phyloP scores from a whole-genome alignment of 2,329 filamentous ascomycete genomes.

The Phaeosphaeriaceae sp. region DNA sequence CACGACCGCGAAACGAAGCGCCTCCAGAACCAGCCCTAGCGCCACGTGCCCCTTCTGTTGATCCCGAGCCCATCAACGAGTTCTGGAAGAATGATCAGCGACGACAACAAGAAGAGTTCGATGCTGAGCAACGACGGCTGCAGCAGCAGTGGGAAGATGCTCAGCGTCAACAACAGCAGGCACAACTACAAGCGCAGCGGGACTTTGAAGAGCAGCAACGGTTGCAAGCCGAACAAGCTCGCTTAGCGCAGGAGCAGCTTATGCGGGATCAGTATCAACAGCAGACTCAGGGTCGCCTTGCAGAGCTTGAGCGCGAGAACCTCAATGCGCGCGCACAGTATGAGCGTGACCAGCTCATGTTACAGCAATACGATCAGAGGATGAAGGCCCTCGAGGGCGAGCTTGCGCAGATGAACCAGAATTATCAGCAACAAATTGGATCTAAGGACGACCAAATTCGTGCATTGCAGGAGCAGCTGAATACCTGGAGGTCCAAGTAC shows the following conservation, averaged over 20 bases:
- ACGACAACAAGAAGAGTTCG: conserved; percentile 91
- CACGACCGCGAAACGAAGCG: conserved; percentile 73
- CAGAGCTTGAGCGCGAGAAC: conserved; percentile 94
- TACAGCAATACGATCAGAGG: conserved; percentile 92
- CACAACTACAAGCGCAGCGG: conserved; percentile 82
- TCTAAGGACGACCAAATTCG: conserved; percentile 96
- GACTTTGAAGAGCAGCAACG: conserved; percentile 98
- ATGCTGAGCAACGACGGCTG: conserved; percentile 87
- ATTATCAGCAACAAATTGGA: conserved; percentile 80
- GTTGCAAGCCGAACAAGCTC: conserved; percentile 84
- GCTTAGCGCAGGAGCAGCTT: conserved; percentile 87
- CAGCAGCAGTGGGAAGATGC: conserved; percentile 87
- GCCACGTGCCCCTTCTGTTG: conserved; percentile 71
- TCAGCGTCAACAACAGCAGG: conserved; percentile 80
- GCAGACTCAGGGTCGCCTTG: conserved; percentile 94
- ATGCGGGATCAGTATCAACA: conserved; percentile 87
- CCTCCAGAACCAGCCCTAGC: conserved; percentile 70
- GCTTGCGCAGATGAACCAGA: conserved; percentile 79
- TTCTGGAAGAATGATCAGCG: conserved; percentile 97
- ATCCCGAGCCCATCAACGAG: conserved; percentile 93
- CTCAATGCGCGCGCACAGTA: conserved; percentile 93
- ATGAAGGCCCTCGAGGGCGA: conserved; percentile 93
- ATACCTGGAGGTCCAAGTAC: conserved; percentile 97
- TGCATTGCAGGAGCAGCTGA: conserved; percentile 93
- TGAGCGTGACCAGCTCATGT: conserved; percentile 94